These are phyloP conservation scores for Backusella westeae DNA, from an alignment of 192 early-diverging fungal species.

Conservation along the genomic window DNA sequence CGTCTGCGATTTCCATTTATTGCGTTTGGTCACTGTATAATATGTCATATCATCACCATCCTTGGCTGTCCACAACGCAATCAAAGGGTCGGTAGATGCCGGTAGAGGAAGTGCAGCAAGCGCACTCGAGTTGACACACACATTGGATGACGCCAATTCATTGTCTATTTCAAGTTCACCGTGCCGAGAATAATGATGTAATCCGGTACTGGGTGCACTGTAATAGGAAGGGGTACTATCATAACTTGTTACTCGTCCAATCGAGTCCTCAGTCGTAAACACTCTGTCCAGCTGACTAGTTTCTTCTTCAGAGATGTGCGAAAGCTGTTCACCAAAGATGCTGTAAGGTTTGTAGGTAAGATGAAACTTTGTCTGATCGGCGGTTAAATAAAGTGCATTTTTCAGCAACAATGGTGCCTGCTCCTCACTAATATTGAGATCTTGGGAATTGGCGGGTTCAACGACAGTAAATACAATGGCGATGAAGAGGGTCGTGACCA, in stretches of 20 bases:
- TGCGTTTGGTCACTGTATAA: neutral
- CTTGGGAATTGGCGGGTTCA: conserved; percentile 6
- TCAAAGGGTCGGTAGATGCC: conserved; percentile 4
- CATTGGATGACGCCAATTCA: too few species aligned
- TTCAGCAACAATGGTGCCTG: conserved; percentile 18
- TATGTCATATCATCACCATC: neutral
- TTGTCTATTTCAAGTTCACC: neutral
- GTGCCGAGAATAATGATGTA: conserved; percentile 5
- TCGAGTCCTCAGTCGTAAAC: conserved; percentile 2
- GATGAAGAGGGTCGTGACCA: neutral
- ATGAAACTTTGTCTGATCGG: conserved; percentile 3
- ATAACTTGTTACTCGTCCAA: conserved; percentile 2
- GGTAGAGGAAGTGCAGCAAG: conserved; percentile 8
- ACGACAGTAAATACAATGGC: neutral
- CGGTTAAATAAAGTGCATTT: conserved; percentile 6
- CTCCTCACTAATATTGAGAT: conserved; percentile 14
- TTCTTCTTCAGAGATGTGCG: conserved; percentile 29
- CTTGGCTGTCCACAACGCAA: neutral
- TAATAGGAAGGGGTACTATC: conserved; percentile 5
- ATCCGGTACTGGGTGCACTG: neutral
- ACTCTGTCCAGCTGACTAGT: conserved; percentile 21
- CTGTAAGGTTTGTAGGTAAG: conserved; percentile 26
- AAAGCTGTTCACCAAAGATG: conserved; percentile 28
- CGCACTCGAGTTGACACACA: neutral
- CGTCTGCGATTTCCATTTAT: neutral